Evolutionary conservation across 2,329 filamentous ascomycete species (phyloP), one percentile per base, ranked within the genome.

Genomic region (Neofusicoccum kwambonambiense): DNA sequence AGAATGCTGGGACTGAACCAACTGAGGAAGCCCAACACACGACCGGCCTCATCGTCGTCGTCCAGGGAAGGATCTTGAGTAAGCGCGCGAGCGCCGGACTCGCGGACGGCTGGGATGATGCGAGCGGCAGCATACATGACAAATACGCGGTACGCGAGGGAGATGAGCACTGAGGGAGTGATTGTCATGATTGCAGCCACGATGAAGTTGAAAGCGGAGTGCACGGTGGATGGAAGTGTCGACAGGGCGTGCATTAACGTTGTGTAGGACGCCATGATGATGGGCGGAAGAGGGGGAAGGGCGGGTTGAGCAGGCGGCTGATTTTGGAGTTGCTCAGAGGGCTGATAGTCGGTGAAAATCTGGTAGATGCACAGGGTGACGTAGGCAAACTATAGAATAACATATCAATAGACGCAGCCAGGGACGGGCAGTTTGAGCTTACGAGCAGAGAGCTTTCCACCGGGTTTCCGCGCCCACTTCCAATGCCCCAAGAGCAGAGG

Each of bases 341-440:
- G 93, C 70, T 94, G 87, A 79, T 98, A 98, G 79, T 99, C 95
- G 72, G 95, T 99, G 78, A 98, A 98, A 77, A 98, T 98, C 78
- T 99, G 95, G 80, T 98, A 99, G 74, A 98, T 91, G 81, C 94
- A 98, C 68, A 99, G 89, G n/a, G 97, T 95, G 67, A 97, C 88
- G 78, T 99, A 99, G 73, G 95, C 94, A 74, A 99, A 98, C 78
- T 81, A 62, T 39, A 12, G 15, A 56, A 71, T 62, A 71, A 65
- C 17, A 45, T n/a, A 42, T 47, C 15, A 44, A 37, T 31, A 44
- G 6, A 17, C 2, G 15, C n/a, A 31, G 39, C 12, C 6, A 19
- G 31, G 17, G 31, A 19, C 13, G n/a, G n/a, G 17, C 2, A 17
- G 17, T 4, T 8, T 27, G 22, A 70, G 37, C 77, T 60, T 76